Conservation (phyloP, 441 rosid species). For the Gossypium davidsonii region DNA sequence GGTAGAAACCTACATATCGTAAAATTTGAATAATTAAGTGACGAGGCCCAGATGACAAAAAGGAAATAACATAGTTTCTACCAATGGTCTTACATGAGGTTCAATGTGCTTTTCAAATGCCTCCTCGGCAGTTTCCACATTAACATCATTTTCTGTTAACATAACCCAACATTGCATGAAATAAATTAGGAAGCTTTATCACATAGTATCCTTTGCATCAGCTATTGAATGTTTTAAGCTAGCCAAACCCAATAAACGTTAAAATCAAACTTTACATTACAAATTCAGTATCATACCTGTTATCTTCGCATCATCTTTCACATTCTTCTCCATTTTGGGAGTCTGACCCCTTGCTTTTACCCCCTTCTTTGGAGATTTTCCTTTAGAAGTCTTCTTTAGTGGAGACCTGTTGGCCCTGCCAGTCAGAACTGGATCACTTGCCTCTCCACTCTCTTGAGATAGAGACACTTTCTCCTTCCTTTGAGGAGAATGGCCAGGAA, state of each 20-base stretch:
- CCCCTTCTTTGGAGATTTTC: constrained; percentile 43
- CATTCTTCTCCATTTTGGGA: constrained; percentile 32
- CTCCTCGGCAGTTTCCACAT: constrained; percentile 38
- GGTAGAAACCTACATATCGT: constrained; percentile 49
- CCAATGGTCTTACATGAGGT: constrained; percentile 49
- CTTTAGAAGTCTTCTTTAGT: constrained; percentile 38
- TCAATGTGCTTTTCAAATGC: constrained; percentile 38
- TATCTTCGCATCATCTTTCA: constrained; percentile 24
- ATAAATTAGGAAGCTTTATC: constrained; percentile 10
- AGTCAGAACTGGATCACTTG: constrained; percentile 27
- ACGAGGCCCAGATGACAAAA: constrained; percentile 12
- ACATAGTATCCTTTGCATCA: not conserved
- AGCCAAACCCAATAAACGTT: not conserved
- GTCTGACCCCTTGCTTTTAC: constrained; percentile 23
- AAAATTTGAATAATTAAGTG: constrained; percentile 21
- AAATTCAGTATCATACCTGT: constrained; percentile 30
- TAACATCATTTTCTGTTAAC: constrained; percentile 38
- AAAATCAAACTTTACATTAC: not conserved
- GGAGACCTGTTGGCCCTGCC: constrained; percentile 26
- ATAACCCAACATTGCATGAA: constrained; percentile 14
- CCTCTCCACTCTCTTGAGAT: constrained; percentile 26
- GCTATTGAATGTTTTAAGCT: not conserved
- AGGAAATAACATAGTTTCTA: constrained; percentile 10
- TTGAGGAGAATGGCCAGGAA: constrained; percentile 24
- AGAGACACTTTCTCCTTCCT: constrained; percentile 23